A percentile compares a stretch with the other conserved stretches of the same genome.
phyloP scores from a whole-genome alignment of 345 rosid species.

The rapeseed (Brassica napus) region Da-Ae NC_063441.1:219001-219500 shows the following conservation, averaged over 20 bases:
- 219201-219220: slow-evolving; percentile 31
- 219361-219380: slow-evolving; percentile 63
- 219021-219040: slow-evolving; percentile 4
- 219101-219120: slow-evolving; percentile 14
- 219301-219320: slow-evolving; percentile 1
- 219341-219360: slow-evolving; percentile 1
- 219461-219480: slow-evolving; percentile 21
- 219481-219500: slow-evolving; percentile 9
- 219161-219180: slow-evolving; percentile 13
- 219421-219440: slow-evolving; percentile 74
- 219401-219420: slow-evolving; percentile 78
- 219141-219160: slow-evolving; percentile 14
- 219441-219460: slow-evolving; percentile 80
- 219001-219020: too few species aligned
- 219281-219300: slow-evolving; percentile 69
- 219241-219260: slow-evolving; percentile 51
- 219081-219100: background rate
- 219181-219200: slow-evolving; percentile 30
- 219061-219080: slow-evolving; percentile 1
- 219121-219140: slow-evolving; percentile 22
- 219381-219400: slow-evolving; percentile 85
- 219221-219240: slow-evolving; percentile 20
- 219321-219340: background rate
- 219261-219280: slow-evolving; percentile 52
- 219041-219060: background rate